Evolutionary conservation across 352 stramenopile genomes (phyloP).

Genomic region (Aphanomyces astaci): DNA sequence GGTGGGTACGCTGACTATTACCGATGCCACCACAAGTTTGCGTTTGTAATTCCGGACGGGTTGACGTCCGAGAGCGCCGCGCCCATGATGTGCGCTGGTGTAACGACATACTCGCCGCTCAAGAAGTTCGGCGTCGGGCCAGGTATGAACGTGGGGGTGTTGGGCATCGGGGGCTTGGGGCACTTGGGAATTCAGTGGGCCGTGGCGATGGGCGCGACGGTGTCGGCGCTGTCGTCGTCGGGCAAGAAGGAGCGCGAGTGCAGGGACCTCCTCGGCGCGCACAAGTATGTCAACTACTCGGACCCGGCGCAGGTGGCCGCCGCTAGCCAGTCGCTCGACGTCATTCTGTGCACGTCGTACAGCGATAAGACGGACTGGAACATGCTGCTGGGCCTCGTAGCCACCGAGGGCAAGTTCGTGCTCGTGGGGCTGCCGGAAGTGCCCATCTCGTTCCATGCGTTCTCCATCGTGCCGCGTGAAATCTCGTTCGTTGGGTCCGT

Average conservation of each 20-base stretch:
- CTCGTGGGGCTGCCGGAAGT: constrained; percentile 66
- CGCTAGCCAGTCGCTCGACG: constrained; percentile 41
- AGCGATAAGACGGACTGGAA: constrained; percentile 42
- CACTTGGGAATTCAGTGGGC: constrained; percentile 80
- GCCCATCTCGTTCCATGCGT: constrained; percentile 39
- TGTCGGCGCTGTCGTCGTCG: constrained; percentile 64
- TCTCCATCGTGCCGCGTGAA: constrained; percentile 37
- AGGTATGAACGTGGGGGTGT: constrained; percentile 51
- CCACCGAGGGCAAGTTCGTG: constrained; percentile 50
- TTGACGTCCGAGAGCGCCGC: constrained; percentile 47
- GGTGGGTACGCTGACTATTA: constrained; percentile 70
- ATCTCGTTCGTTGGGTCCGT: constrained; percentile 45
- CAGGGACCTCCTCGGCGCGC: constrained; percentile 47
- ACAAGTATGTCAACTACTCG: constrained; percentile 54
- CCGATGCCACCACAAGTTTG: constrained; percentile 51
- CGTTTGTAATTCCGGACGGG: constrained; percentile 63
- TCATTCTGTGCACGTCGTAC: constrained; percentile 60
- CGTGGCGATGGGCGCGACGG: constrained; percentile 60
- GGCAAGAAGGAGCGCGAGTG: constrained; percentile 58
- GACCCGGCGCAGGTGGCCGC: constrained; percentile 34
- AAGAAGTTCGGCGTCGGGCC: constrained; percentile 45
- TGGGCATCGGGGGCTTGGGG: constrained; percentile 79
- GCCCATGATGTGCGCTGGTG: constrained; percentile 76
- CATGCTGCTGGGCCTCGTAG: constrained; percentile 51
- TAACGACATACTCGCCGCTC: constrained; percentile 76